These are phyloP conservation scores for Plectosphaerella cucumerina DNA, from an alignment of 2,329 filamentous ascomycete species.

Conservation along the genomic window DNA sequence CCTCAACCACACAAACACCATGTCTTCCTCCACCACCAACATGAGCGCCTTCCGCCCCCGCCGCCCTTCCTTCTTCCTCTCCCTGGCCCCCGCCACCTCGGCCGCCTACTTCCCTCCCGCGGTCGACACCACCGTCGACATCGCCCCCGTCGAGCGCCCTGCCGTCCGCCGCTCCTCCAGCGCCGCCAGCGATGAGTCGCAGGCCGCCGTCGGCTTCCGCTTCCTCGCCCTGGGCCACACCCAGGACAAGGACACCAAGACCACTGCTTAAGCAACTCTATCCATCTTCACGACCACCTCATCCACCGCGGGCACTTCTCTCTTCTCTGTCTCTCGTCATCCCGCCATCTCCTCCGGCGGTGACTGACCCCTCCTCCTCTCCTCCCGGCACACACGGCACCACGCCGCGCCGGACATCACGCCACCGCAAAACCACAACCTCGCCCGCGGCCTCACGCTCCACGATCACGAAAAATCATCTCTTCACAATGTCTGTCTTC, in stretches of 20 bases:
- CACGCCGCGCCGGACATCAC: too few species aligned
- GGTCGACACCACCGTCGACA: slow-evolving; percentile 13
- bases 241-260: background rate
- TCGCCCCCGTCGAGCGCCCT: slow-evolving; percentile 20
- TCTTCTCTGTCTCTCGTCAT: too few species aligned
- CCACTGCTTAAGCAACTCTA: background rate
- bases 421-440: too few species aligned
- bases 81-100: slow-evolving; percentile 55
- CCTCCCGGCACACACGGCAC: too few species aligned
- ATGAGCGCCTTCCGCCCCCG: background rate
- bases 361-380: too few species aligned
- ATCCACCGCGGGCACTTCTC: too few species aligned
- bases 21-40: slow-evolving; percentile 7
- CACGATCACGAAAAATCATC: background rate
- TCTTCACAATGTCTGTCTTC: background rate
- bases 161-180: slow-evolving; percentile 47
- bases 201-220: slow-evolving; percentile 29
- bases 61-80: slow-evolving; percentile 39
- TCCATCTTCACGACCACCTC: too few species aligned
- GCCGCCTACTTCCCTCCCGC: slow-evolving; percentile 35
- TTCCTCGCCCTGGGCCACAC: slow-evolving; percentile 55
- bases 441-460: too few species aligned
- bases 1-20: slow-evolving; percentile 2
- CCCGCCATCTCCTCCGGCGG: too few species aligned
- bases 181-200: slow-evolving; percentile 42